A percentile compares a stretch with the other conserved stretches of the same genome.
Evolutionary conservation across 257 asterid species (phyloP).

Genomic region (Linderniella brevidens): DNA sequence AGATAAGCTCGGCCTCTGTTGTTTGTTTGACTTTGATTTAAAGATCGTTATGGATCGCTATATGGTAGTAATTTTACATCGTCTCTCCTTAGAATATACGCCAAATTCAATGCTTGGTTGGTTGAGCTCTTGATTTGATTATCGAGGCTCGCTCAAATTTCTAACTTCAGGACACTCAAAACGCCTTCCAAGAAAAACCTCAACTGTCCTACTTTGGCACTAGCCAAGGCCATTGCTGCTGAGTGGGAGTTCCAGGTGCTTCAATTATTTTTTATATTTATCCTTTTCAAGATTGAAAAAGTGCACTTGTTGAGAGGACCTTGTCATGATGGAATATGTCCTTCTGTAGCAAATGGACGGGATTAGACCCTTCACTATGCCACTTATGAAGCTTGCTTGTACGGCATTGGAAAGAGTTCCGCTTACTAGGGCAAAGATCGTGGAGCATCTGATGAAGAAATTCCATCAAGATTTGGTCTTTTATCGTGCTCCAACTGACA

Average conservation of each 20-base stretch:
- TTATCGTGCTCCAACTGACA: conserved; percentile 65
- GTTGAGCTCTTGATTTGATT: too few relatives aligned
- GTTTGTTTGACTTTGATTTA: too few relatives aligned
- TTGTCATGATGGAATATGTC: conserved; percentile 1
- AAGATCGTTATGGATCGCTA: too few relatives aligned
- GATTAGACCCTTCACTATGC: conserved; percentile 92
- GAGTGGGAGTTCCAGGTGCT: conserved; percentile 96
- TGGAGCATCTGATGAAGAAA: conserved; percentile 49
- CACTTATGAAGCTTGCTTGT: conserved; percentile 83
- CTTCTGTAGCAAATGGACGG: conserved; percentile 60
- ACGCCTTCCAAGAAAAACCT: conserved; percentile 76
- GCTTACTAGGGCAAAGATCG: conserved; percentile 37
- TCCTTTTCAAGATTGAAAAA: neutral
- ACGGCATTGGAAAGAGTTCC: conserved; percentile 96
- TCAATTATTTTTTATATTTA: neutral
- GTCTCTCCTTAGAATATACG: too few relatives aligned
- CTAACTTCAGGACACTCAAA: conserved; percentile 43
- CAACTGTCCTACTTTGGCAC: conserved; percentile 65
- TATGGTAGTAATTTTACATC: too few relatives aligned
- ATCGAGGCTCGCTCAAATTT: too few relatives aligned
- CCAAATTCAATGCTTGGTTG: too few relatives aligned
- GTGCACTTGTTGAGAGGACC: neutral
- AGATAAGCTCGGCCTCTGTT: too few relatives aligned
- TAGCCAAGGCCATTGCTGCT: conserved; percentile 90
- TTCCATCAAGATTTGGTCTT: conserved; percentile 76